Evolutionary conservation across 2,329 filamentous ascomycete species (phyloP).

Genomic region (Aspergillus japonicus): DNA sequence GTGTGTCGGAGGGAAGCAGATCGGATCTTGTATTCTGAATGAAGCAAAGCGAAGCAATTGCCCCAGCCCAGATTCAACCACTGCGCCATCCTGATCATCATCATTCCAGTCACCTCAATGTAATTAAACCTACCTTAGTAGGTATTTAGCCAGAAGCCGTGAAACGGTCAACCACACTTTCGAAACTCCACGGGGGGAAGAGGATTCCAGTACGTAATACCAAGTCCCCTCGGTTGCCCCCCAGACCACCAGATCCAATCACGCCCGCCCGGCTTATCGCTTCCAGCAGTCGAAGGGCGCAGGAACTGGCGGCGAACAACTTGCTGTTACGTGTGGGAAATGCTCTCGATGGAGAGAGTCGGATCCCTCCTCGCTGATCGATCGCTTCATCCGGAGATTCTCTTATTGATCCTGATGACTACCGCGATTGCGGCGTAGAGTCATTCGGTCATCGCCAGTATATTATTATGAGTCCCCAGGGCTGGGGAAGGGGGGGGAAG

Average conservation of each 20-base stretch:
- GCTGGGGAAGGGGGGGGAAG: neutral
- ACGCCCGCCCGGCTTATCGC: constrained; percentile 30
- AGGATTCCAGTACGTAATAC: constrained; percentile 35
- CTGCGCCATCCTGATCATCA: no score
- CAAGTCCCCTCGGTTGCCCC: constrained; percentile 20
- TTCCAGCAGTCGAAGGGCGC: constrained; percentile 1
- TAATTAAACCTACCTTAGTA: no score
- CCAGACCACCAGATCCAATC: constrained; percentile 28
- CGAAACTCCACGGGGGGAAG: no score
- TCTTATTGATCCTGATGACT: constrained; percentile 23
- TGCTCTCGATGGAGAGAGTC: constrained; percentile 15
- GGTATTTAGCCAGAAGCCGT: neutral
- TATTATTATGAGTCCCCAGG: neutral
- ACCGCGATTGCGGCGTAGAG: neutral
- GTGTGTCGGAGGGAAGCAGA: no score
- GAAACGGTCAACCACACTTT: neutral
- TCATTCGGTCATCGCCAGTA: neutral
- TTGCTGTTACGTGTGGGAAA: constrained; percentile 34
- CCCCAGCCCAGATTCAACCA: no score
- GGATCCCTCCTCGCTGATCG: constrained; percentile 16
- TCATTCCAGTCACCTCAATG: no score
- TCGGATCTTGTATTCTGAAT: no score
- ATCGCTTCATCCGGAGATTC: constrained; percentile 13
- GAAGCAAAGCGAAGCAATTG: no score
- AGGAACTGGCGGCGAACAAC: constrained; percentile 7